Conservation (phyloP, 805 yeast species). For the Tetrapisispora nanseiensis region DNA sequence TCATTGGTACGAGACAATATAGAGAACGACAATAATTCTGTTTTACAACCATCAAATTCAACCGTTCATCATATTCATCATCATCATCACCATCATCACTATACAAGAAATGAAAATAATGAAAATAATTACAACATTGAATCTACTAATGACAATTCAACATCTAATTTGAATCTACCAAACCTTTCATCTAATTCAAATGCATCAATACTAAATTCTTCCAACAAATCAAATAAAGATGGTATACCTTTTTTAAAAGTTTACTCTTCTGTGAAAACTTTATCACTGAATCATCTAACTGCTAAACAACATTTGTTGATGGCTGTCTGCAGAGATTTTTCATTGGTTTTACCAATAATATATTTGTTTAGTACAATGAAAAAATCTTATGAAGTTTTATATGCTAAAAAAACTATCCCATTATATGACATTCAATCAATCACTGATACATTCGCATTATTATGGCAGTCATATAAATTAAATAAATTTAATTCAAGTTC, state of each 20-base stretch:
- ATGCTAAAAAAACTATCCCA: constrained; percentile 9
- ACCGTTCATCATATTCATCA: constrained; percentile 4
- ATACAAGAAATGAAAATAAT: neutral
- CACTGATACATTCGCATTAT: constrained; percentile 13
- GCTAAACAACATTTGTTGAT: constrained; percentile 68
- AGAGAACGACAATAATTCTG: neutral
- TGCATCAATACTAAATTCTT: neutral
- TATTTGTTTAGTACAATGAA: constrained; percentile 40
- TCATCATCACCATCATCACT: constrained; percentile 3
- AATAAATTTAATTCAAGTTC: constrained; percentile 17
- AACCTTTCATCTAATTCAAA: neutral
- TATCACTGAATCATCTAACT: constrained; percentile 62
- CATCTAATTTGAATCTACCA: neutral
- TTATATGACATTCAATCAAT: constrained; percentile 20
- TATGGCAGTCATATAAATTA: constrained; percentile 16
- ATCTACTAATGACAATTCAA: neutral
- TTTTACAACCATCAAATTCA: neutral
- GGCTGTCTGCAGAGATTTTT: constrained; percentile 70
- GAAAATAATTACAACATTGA: neutral
- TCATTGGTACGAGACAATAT: no score
- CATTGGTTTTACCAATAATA: constrained; percentile 55
- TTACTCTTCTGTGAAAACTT: constrained; percentile 36
- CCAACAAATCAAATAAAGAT: neutral
- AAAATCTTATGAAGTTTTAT: constrained; percentile 19
- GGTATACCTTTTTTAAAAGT: constrained; percentile 8